phyloP scores from a whole-genome alignment of 768 basidiomycete genomes.

The Rhizopogon salebrosus region DNA sequence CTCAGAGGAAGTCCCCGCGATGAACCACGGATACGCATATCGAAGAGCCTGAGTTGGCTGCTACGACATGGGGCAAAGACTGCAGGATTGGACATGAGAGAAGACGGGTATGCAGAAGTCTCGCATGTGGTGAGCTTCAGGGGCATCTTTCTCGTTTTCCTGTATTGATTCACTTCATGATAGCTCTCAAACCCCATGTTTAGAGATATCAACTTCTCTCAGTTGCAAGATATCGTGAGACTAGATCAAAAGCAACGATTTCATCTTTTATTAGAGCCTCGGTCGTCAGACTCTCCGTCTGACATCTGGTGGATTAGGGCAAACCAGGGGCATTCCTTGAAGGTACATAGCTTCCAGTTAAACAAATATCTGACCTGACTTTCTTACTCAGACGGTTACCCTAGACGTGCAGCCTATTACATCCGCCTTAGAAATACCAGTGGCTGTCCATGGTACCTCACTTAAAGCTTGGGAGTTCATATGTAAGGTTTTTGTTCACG shows the following conservation, averaged over 20 bases:
- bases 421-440: slow-evolving; percentile 58
- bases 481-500: slow-evolving; percentile 33
- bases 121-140: slow-evolving; percentile 67
- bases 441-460: slow-evolving; percentile 83
- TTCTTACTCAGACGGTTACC: slow-evolving; percentile 49
- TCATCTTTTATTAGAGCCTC: slow-evolving; percentile 49
- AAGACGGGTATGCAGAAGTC: slow-evolving; percentile 84
- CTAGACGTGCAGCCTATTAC: slow-evolving; percentile 59
- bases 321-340: slow-evolving; percentile 85
- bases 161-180: slow-evolving; percentile 6
- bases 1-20: slow-evolving; percentile 60
- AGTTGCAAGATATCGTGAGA: slow-evolving; percentile 59
- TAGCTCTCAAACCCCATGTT: slow-evolving; percentile 73
- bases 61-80: slow-evolving; percentile 85
- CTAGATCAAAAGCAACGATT: slow-evolving; percentile 65
- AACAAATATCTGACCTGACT: not conserved
- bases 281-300: slow-evolving; percentile 20
- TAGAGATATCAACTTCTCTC: slow-evolving; percentile 47
- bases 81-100: slow-evolving; percentile 68
- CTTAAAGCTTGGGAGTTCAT: slow-evolving; percentile 66
- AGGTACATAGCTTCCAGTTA: slow-evolving; percentile 37
- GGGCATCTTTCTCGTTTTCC: not conserved
- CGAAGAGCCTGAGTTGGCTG: slow-evolving; percentile 87
- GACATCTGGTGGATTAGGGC: slow-evolving; percentile 84
- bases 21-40: slow-evolving; percentile 61